Evolutionary conservation across 345 rosid genomes (phyloP).

Genomic region (Zanthoxylum bungeanum): DNA sequence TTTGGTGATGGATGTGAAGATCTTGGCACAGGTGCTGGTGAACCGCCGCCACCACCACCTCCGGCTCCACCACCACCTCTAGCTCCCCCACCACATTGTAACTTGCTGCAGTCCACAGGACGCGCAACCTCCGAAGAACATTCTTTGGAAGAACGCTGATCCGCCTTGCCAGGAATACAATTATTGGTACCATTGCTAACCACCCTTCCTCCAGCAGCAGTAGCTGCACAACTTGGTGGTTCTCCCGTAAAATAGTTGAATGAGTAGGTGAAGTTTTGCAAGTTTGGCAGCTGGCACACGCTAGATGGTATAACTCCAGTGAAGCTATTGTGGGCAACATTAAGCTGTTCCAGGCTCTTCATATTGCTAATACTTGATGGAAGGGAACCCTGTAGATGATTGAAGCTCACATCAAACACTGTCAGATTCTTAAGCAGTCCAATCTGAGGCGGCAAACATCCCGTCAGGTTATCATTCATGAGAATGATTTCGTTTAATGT

Average conservation of each 20-base stretch:
- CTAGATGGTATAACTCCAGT: slow-evolving; percentile 54
- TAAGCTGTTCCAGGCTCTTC: slow-evolving; percentile 68
- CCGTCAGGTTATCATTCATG: slow-evolving; percentile 64
- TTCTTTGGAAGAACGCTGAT: slow-evolving; percentile 49
- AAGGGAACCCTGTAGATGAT: slow-evolving; percentile 51
- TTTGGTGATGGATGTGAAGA: slow-evolving; percentile 27
- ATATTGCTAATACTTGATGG: slow-evolving; percentile 50
- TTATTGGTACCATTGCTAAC: slow-evolving; percentile 39
- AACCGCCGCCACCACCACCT: not conserved
- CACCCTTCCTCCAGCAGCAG: slow-evolving; percentile 15
- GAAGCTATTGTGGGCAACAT: slow-evolving; percentile 58
- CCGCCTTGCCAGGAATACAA: slow-evolving; percentile 43
- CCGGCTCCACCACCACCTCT: slow-evolving; percentile 4
- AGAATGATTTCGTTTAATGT: slow-evolving; percentile 71
- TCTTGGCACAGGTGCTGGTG: slow-evolving; percentile 11
- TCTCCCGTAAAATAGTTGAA: slow-evolving; percentile 66
- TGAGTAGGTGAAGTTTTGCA: slow-evolving; percentile 60
- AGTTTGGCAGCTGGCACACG: slow-evolving; percentile 51
- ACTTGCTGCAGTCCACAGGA: slow-evolving; percentile 58
- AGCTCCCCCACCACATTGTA: slow-evolving; percentile 35
- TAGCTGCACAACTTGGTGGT: slow-evolving; percentile 53
- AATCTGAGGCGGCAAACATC: slow-evolving; percentile 69
- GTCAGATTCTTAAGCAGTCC: slow-evolving; percentile 53
- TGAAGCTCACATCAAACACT: slow-evolving; percentile 63
- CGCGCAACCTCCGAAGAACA: slow-evolving; percentile 51